A percentile compares a stretch with the other conserved stretches of the same genome.
Evolutionary conservation across 306 rosid species (phyloP).

Genomic region (Cucurbita moschata): DNA sequence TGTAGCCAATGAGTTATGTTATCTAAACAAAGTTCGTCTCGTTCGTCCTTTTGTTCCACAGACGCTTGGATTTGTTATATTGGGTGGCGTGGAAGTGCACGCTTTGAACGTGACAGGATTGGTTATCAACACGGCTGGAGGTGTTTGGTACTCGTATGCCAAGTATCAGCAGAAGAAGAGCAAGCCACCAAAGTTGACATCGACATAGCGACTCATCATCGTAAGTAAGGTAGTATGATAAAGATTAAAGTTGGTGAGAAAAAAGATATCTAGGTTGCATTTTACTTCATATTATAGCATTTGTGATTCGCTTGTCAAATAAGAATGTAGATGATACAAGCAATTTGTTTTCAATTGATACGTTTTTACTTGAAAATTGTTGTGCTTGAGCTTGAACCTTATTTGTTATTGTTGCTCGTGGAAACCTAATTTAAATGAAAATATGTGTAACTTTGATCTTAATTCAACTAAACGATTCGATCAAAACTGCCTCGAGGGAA

Average conservation of each 20-base stretch:
- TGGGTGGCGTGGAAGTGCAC: constrained; percentile 82
- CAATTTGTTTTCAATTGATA: background rate
- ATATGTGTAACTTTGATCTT: too few species aligned
- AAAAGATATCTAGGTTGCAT: background rate
- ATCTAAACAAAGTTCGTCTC: background rate
- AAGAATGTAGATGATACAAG: background rate
- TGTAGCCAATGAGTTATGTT: background rate
- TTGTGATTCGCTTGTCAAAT: background rate
- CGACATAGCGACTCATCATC: constrained; percentile 41
- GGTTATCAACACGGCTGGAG: constrained; percentile 87
- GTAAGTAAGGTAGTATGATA: constrained; percentile 25
- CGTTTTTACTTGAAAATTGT: background rate
- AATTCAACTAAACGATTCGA: too few species aligned
- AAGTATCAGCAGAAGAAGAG: constrained; percentile 64
- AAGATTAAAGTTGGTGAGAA: background rate
- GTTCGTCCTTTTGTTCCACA: constrained; percentile 12
- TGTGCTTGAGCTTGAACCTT: too few species aligned
- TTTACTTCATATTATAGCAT: background rate
- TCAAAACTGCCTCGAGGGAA: too few species aligned
- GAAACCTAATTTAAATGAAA: too few species aligned
- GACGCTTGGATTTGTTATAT: constrained; percentile 78
- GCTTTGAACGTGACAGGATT: constrained; percentile 73
- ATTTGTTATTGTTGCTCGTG: too few species aligned
- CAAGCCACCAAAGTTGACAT: constrained; percentile 29
- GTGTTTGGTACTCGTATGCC: constrained; percentile 86